Evolutionary conservation across 345 rosid species (phyloP).

Genomic region (Hypericum androsaemum): DNA sequence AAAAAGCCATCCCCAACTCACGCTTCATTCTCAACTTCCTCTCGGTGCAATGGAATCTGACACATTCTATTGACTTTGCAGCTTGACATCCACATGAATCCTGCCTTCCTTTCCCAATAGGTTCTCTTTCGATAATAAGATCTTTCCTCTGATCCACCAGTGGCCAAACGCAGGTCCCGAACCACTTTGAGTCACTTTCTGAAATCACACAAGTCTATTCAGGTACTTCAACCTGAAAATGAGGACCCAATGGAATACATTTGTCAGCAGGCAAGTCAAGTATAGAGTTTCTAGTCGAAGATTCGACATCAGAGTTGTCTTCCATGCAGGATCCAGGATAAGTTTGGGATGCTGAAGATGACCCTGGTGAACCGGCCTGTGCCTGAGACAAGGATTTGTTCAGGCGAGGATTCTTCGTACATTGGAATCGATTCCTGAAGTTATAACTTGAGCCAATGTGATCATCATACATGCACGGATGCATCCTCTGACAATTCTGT

Average conservation of each 20-base stretch:
- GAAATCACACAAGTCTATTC: conserved; percentile 14
- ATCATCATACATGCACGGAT: conserved; percentile 49
- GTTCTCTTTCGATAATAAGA: background rate
- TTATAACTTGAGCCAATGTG: conserved; percentile 9
- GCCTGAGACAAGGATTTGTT: conserved; percentile 17
- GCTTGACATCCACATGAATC: conserved; percentile 13
- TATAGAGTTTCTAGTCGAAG: background rate
- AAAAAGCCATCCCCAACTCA: no score
- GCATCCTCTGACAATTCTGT: conserved; percentile 48
- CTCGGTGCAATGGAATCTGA: conserved; percentile 24
- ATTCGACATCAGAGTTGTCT: conserved; percentile 1
- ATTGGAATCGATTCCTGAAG: conserved; percentile 20
- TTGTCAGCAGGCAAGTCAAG: conserved; percentile 4
- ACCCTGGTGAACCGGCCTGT: conserved; percentile 27
- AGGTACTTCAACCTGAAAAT: conserved; percentile 24
- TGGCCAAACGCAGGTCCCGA: conserved; percentile 20
- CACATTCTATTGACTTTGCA: conserved; percentile 21
- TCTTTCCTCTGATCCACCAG: conserved; percentile 1
- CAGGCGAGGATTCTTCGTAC: conserved; percentile 9
- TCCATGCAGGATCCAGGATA: no score
- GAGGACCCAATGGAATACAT: conserved; percentile 12
- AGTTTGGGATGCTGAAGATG: conserved; percentile 20
- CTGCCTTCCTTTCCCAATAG: conserved; percentile 21
- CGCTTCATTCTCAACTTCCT: conserved; percentile 20
- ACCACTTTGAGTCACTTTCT: conserved; percentile 19